These are phyloP conservation scores for Verticillium dahliae DNA, from an alignment of 2,329 filamentous ascomycete species.

Conservation along the genomic window DNA sequence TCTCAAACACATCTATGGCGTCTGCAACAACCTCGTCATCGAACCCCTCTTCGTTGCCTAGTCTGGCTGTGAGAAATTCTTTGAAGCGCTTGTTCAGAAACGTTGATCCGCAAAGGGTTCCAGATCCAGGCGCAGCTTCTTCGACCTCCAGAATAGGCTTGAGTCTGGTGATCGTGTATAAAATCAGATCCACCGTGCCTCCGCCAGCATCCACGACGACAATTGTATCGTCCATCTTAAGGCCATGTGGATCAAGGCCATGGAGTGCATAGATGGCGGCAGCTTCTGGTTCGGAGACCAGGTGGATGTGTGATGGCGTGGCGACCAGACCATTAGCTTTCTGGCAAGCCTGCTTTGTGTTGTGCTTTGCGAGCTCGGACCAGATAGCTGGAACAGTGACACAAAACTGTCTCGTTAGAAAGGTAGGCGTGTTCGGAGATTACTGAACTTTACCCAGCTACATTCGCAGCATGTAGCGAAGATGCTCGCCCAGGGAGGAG, in stretches of 20 bases:
- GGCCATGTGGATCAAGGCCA: conserved; percentile 30
- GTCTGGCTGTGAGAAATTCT: conserved; percentile 33
- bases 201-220: conserved; percentile 49
- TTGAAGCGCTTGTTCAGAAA: conserved; percentile 42
- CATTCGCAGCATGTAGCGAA: conserved; percentile 34
- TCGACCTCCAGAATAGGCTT: conserved; percentile 38
- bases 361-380: conserved; percentile 47
- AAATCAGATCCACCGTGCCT: conserved; percentile 48
- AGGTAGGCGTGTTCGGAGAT: too few relatives aligned
- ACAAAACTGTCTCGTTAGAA: conserved; percentile 27
- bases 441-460: conserved; percentile 22
- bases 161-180: conserved; percentile 38
- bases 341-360: conserved; percentile 37
- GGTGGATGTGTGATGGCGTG: conserved; percentile 27
- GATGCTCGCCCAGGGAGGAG: conserved; percentile 39
- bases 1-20: conserved; percentile 37
- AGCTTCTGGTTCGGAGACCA: conserved; percentile 47
- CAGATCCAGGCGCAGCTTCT: conserved; percentile 41
- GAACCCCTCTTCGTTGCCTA: conserved; percentile 35
- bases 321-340: conserved; percentile 24
- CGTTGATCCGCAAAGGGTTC: conserved; percentile 42
- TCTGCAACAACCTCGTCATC: conserved; percentile 31
- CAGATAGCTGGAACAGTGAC: conserved; percentile 54
- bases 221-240: conserved; percentile 39
- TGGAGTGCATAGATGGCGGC: conserved; percentile 43